Percentiles rank a stretch among this genome's conserved stretches.
Evolutionary conservation across 768 basidiomycete genomes (phyloP).

Genomic region (Phlegmacium glaucopus): DNA sequence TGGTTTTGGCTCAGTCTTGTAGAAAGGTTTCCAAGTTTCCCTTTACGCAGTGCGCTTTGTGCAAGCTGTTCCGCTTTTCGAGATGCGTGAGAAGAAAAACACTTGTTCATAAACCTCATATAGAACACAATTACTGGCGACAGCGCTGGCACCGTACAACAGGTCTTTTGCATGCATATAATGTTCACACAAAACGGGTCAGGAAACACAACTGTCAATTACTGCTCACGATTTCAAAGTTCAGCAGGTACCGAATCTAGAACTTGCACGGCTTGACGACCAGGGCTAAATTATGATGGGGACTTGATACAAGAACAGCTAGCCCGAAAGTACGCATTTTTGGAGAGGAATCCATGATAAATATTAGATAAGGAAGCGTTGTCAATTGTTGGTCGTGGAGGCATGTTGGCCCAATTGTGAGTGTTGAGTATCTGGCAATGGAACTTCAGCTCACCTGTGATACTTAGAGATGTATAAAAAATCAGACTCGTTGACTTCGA

Average conservation of each 20-base stretch:
- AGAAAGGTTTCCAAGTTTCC: slow-evolving; percentile 55
- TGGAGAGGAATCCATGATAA: slow-evolving; percentile 83
- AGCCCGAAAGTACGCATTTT: slow-evolving; percentile 95
- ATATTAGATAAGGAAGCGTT: slow-evolving; percentile 70
- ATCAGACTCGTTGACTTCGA: slow-evolving; percentile 90
- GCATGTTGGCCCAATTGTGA: slow-evolving; percentile 95
- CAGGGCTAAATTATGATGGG: slow-evolving; percentile 65
- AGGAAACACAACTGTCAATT: slow-evolving; percentile 55
- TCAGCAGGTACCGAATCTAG: slow-evolving; percentile 4
- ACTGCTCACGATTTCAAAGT: slow-evolving; percentile 23
- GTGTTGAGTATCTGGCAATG: slow-evolving; percentile 25
- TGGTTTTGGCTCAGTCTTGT: slow-evolving; percentile 58
- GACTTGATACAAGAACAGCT: slow-evolving; percentile 85
- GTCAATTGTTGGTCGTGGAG: slow-evolving; percentile 94
- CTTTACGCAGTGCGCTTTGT: slow-evolving; percentile 64
- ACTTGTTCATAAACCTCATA: slow-evolving; percentile 39
- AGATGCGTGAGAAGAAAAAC: slow-evolving; percentile 32
- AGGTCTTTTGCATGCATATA: slow-evolving; percentile 51
- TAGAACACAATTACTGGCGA: slow-evolving; percentile 59
- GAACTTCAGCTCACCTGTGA: slow-evolving; percentile 1
- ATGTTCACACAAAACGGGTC: slow-evolving; percentile 42
- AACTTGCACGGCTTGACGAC: slow-evolving; percentile 5
- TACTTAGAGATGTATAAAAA: slow-evolving; percentile 61
- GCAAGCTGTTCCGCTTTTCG: slow-evolving; percentile 76
- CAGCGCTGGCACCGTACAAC: slow-evolving; percentile 66